These are phyloP conservation scores for Zygnema circumcarinatum DNA, from an alignment of 139 green algal genomes.

Conservation along the genomic window DNA sequence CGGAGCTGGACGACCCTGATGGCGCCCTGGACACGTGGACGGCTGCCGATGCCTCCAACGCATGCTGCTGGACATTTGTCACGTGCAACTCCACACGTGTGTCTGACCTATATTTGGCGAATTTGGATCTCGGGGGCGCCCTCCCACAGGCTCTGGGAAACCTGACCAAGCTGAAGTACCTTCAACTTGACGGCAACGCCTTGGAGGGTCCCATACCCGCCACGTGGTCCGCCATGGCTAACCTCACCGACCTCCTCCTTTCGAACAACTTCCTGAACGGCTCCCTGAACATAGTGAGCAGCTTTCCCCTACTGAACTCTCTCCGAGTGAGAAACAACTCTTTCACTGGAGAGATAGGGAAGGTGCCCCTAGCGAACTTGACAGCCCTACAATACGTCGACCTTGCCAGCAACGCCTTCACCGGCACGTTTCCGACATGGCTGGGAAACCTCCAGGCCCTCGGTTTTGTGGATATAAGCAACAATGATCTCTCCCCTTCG, in stretches of 20 bases:
- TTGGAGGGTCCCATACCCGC: neutral
- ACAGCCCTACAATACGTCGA: neutral
- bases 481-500: neutral
- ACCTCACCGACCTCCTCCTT: neutral
- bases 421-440: neutral
- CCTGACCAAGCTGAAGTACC: neutral
- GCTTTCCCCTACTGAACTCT: neutral
- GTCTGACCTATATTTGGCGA: too few relatives aligned
- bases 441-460: neutral
- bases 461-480: neutral
- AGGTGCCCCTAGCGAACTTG: neutral
- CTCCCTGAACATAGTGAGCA: neutral
- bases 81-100: too few relatives aligned
- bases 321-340: neutral
- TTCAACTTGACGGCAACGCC: neutral
- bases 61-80: too few relatives aligned
- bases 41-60: too few relatives aligned
- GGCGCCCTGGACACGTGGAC: too few relatives aligned
- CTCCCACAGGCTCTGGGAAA: neutral
- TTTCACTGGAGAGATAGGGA: neutral
- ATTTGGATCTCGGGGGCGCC: too few relatives aligned
- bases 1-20: too few relatives aligned
- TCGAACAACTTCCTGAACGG: neutral
- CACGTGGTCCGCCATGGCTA: neutral
- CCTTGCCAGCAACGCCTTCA: neutral